Percentiles rank a stretch among this genome's conserved stretches.
These are phyloP conservation scores for Mucuna pruriens DNA, from an alignment of 306 rosid genomes.

Conservation along the genomic window DNA sequence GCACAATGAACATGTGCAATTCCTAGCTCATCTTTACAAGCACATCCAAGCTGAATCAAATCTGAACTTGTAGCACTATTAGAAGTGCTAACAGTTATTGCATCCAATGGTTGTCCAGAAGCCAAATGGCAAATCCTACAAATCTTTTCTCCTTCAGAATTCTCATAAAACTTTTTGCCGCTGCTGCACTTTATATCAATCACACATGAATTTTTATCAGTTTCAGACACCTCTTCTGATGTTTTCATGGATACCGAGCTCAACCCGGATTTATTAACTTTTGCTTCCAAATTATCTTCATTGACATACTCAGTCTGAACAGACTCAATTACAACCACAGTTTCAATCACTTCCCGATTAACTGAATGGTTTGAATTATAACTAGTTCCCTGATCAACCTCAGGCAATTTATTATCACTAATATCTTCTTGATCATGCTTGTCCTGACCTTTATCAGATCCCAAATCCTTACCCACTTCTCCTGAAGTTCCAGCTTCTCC, in stretches of 20 bases:
- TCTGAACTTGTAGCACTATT: constrained; percentile 42
- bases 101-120: constrained; percentile 66
- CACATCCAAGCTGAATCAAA: constrained; percentile 87
- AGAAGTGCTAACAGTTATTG: constrained; percentile 37
- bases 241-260: constrained; percentile 47
- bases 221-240: constrained; percentile 52
- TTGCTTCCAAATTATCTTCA: constrained; percentile 45
- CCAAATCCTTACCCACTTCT: constrained; percentile 38
- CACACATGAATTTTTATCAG: constrained; percentile 54
- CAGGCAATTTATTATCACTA: constrained; percentile 38
- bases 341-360: constrained; percentile 52
- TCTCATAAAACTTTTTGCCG: constrained; percentile 48
- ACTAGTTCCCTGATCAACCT: constrained; percentile 51
- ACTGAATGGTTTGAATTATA: constrained; percentile 48
- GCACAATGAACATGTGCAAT: constrained; percentile 88
- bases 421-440: constrained; percentile 33
- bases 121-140: constrained; percentile 93
- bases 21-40: constrained; percentile 90
- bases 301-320: constrained; percentile 44
- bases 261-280: constrained; percentile 50
- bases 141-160: constrained; percentile 67
- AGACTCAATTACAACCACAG: constrained; percentile 55
- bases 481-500: constrained; percentile 43
- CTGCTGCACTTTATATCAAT: constrained; percentile 64
- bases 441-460: constrained; percentile 36